These are phyloP conservation scores for Penicillium turbatum DNA, from an alignment of 495 filamentous ascomycete species.

Conservation along the genomic window DNA sequence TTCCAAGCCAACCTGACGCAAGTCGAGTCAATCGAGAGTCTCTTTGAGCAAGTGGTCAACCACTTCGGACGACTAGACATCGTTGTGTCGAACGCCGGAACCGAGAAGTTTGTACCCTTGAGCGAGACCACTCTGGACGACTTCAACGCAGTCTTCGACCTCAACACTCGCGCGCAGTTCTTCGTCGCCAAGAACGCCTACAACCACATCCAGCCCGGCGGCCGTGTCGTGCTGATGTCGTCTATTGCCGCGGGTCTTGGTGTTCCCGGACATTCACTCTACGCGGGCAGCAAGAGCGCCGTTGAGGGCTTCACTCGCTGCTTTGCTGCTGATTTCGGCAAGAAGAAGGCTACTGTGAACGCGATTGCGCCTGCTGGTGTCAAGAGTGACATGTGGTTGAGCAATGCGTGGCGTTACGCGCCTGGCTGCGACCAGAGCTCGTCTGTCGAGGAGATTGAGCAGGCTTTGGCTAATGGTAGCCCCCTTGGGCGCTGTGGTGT, in stretches of 20 bases:
- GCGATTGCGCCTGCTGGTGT: constrained; percentile 71
- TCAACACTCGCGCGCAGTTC: constrained; percentile 77
- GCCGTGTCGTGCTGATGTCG: constrained; percentile 58
- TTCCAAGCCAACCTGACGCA: constrained; percentile 74
- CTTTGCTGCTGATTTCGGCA: constrained; percentile 70
- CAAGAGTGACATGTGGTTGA: constrained; percentile 74
- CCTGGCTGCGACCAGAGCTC: constrained; percentile 43
- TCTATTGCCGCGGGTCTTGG: constrained; percentile 54
- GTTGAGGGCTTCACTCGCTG: constrained; percentile 74
- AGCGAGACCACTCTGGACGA: constrained; percentile 69
- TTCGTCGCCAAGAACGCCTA: constrained; percentile 76
- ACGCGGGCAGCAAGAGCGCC: constrained; percentile 72
- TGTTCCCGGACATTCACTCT: constrained; percentile 68
- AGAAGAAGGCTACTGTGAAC: constrained; percentile 70
- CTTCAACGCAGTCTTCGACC: constrained; percentile 70
- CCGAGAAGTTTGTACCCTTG: constrained; percentile 42
- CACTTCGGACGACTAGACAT: constrained; percentile 71
- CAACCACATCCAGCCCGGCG: constrained; percentile 61
- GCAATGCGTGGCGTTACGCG: constrained; percentile 62
- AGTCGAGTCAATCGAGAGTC: constrained; percentile 55
- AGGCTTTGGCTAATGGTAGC: constrained; percentile 35
- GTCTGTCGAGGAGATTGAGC: constrained; percentile 39
- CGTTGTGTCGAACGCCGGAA: constrained; percentile 60
- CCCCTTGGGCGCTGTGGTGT: constrained; percentile 53
- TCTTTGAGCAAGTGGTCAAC: constrained; percentile 61